These are phyloP conservation scores for Pisolithus tinctorius DNA, from an alignment of 768 basidiomycete genomes.

Conservation along the genomic window DNA sequence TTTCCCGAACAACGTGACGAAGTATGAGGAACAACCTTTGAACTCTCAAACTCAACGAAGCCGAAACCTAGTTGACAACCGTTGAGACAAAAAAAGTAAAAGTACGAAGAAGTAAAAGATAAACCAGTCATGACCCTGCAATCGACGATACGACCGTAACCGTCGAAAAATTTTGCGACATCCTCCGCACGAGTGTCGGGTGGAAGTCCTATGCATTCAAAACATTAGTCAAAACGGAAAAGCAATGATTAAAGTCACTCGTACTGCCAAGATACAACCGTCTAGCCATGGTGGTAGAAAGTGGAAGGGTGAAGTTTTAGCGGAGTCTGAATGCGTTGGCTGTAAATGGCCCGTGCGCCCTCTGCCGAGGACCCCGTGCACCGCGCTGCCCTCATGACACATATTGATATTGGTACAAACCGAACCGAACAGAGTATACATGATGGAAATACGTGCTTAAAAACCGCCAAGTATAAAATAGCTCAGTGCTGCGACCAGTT, in stretches of 20 bases:
- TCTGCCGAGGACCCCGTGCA: slow-evolving; percentile 14
- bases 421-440: slow-evolving; percentile 9
- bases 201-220: slow-evolving; percentile 55
- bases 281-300: slow-evolving; percentile 56
- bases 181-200: slow-evolving; percentile 79
- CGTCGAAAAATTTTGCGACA: slow-evolving; percentile 83
- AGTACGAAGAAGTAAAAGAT: slow-evolving; percentile 16
- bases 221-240: slow-evolving; percentile 3
- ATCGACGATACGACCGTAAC: slow-evolving; percentile 83
- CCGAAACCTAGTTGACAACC: slow-evolving; percentile 62
- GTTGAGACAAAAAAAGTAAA: neutral
- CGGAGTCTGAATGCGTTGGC: slow-evolving; percentile 26
- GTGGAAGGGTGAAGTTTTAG: slow-evolving; percentile 19
- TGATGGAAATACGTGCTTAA: slow-evolving; percentile 2
- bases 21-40: slow-evolving; percentile 42
- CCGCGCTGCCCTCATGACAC: neutral
- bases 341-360: slow-evolving; percentile 24
- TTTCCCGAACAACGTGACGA: slow-evolving; percentile 1
- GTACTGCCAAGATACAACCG: slow-evolving; percentile 83
- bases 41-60: slow-evolving; percentile 91
- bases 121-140: slow-evolving; percentile 92
- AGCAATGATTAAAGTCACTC: slow-evolving; percentile 15
- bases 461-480: too few relatives aligned
- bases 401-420: slow-evolving; percentile 2
- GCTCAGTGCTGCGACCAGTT: slow-evolving; percentile 75